Percentiles rank a stretch among this genome's conserved stretches.
These are phyloP conservation scores for Leishmania mexicana DNA, from an alignment of 208 protist genomes.

Conservation along the genomic window DNA sequence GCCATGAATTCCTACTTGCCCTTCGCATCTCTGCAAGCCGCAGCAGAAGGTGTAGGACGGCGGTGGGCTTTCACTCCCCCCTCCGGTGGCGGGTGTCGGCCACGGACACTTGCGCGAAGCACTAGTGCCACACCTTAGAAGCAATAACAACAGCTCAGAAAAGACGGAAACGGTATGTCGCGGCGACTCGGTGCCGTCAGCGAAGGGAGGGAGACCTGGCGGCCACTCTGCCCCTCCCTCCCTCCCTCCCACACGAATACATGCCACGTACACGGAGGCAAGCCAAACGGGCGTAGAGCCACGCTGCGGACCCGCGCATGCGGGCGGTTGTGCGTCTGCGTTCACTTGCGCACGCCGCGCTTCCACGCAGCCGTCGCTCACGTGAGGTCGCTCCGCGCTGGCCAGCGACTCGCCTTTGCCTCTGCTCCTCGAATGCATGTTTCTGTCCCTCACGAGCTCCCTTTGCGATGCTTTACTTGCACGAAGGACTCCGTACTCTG, in stretches of 20 bases:
- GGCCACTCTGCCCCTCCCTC: no score
- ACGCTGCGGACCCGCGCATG: background rate
- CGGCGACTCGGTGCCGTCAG: no score
- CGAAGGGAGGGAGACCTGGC: no score
- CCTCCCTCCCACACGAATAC: background rate
- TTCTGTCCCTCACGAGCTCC: no score
- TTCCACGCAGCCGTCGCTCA: background rate
- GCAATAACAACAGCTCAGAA: no score
- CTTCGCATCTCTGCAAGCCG: background rate
- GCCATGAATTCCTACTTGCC: background rate
- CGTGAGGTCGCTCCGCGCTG: background rate
- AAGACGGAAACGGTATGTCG: no score
- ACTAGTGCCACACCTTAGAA: no score
- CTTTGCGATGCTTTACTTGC: background rate
- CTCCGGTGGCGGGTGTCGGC: background rate
- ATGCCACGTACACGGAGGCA: background rate
- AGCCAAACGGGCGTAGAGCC: background rate
- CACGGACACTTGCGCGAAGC: no score
- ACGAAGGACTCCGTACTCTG: background rate
- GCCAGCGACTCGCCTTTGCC: background rate
- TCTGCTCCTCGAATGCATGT: background rate
- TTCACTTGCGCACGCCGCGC: background rate
- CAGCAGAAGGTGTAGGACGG: background rate
- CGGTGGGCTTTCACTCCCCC: background rate
- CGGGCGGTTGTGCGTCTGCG: background rate